phyloP scores from a whole-genome alignment of 176 grass and related monocot species.

The Tillandsia fasciculata region DNA sequence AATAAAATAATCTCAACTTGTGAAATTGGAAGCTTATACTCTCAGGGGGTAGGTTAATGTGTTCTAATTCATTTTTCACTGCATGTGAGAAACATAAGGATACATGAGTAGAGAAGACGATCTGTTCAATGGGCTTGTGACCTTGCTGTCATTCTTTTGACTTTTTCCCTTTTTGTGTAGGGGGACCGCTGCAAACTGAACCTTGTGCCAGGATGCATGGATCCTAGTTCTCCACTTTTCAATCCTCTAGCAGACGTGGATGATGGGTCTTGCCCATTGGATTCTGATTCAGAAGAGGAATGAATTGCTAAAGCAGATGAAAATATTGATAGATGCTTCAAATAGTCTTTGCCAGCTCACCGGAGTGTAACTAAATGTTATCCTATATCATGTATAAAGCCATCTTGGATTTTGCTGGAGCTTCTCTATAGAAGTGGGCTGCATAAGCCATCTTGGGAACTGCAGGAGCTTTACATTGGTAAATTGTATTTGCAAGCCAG shows the following conservation, averaged over 20 bases:
- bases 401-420: no score
- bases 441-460: no score
- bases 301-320: background rate
- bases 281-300: conserved; percentile 35
- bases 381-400: no score
- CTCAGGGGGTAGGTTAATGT: conserved; percentile 50
- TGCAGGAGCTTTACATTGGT: no score
- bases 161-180: conserved; percentile 10
- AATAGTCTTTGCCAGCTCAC: no score
- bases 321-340: no score
- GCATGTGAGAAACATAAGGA: background rate
- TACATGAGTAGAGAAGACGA: background rate
- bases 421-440: no score
- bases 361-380: no score
- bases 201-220: conserved; percentile 72
- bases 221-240: conserved; percentile 53
- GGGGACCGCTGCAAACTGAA: conserved; percentile 85
- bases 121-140: background rate
- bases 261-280: conserved; percentile 65
- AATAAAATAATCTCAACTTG: conserved; percentile 79
- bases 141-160: conserved; percentile 6
- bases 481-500: no score
- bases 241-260: conserved; percentile 66
- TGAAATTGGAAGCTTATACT: conserved; percentile 58
- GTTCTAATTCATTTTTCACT: background rate